Evolutionary conservation across 176 grass and related monocot species (phyloP).

Genomic region (Bromus sterilis): DNA sequence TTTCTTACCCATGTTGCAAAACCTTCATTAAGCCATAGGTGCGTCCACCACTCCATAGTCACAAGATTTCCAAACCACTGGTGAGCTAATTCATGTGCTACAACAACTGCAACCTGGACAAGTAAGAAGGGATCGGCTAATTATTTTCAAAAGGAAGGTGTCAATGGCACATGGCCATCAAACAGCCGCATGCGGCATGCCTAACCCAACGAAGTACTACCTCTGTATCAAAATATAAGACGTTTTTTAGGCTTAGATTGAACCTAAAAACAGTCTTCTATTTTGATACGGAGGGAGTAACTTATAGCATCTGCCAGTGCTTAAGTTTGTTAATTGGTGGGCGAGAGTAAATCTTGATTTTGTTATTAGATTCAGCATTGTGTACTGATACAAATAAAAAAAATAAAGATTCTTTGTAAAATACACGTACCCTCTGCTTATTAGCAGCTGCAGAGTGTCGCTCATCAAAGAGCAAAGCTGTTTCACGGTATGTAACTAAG

Average conservation of each 20-base stretch:
- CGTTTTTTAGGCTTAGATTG: too few relatives aligned
- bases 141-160: not conserved
- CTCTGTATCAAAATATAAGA: too few relatives aligned
- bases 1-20: slow-evolving; percentile 94
- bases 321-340: not conserved
- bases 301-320: not conserved
- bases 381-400: not conserved
- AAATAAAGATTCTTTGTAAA: too few relatives aligned
- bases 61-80: slow-evolving; percentile 99
- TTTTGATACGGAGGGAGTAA: too few relatives aligned
- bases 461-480: slow-evolving; percentile 76
- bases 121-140: not conserved
- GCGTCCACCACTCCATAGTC: slow-evolving; percentile 99
- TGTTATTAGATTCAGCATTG: not conserved
- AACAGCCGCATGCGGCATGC: too few relatives aligned
- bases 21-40: slow-evolving; percentile 96
- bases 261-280: too few relatives aligned
- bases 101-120: slow-evolving; percentile 77
- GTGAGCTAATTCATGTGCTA: slow-evolving; percentile 96
- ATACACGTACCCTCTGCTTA: slow-evolving; percentile 91
- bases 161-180: not conserved
- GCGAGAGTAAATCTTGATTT: not conserved
- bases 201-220: too few relatives aligned
- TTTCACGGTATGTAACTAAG: slow-evolving; percentile 90
- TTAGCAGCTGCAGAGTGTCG: slow-evolving; percentile 75